phyloP scores from a whole-genome alignment of 148 eudicot genomes.

The Chenopodium album region DNA sequence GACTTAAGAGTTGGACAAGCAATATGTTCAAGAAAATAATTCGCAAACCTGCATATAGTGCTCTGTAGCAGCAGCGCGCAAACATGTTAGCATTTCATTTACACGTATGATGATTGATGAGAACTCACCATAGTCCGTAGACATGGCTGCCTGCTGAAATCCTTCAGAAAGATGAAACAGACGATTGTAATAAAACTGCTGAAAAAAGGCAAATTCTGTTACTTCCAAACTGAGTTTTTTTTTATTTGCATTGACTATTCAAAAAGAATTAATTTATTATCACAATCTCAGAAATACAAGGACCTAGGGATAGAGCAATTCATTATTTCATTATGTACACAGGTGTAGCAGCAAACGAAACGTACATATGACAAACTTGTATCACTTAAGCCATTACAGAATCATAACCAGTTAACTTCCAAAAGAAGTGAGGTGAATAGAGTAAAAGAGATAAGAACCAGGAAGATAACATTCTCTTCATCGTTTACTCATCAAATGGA shows the following conservation, averaged over 20 bases:
- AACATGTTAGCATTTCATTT: neutral
- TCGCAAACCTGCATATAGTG: constrained; percentile 2
- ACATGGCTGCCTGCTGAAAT: neutral
- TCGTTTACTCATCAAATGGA: neutral
- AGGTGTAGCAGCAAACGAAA: neutral
- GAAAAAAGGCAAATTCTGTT: neutral
- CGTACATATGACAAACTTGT: neutral
- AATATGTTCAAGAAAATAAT: neutral
- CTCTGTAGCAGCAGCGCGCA: neutral
- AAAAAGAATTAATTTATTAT: neutral
- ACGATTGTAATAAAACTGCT: neutral
- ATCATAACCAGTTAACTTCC: neutral
- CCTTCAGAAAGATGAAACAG: neutral
- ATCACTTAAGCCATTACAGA: neutral
- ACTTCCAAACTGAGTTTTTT: neutral
- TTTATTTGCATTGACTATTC: neutral
- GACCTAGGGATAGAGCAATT: neutral
- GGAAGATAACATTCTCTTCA: neutral
- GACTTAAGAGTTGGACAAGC: no score
- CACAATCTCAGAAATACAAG: neutral
- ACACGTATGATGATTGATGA: neutral
- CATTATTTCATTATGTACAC: neutral
- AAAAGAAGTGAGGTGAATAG: neutral
- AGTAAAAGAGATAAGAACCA: neutral
- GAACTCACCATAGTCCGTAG: neutral